Base-by-base conservation (phyloP, 1,284 basidiomycete species). In the Salmacisia buchloeana region DNA sequence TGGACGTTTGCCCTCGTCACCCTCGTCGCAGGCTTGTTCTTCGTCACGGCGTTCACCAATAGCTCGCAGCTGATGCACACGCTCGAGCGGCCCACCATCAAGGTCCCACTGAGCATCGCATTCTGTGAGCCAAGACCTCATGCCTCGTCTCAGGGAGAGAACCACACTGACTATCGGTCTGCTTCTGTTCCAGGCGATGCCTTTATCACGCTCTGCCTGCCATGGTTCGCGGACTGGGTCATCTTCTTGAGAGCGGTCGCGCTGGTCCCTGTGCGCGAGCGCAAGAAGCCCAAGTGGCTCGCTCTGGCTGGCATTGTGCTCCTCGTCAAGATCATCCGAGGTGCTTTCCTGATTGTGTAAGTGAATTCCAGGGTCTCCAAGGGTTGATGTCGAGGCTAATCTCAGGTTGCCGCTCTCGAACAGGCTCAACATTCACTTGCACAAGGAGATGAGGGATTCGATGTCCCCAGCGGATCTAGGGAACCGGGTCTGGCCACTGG, bases 1-100 rank as follows among this genome's bases (percentile, higher is more conserved):
- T 54, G 49, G 49, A 54, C 49, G 2, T 54, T 54, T 54, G 49
- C 29, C 25, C 27, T 54, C 15, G 49, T 54, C 49, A 54, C 49
- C 31, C 49, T 54, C 29, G 49, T 54, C 49, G 27, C 49, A 3
- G 29, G 49, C 18, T 31, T 54, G 1, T 54, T 54, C 27, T 27
- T 54, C 49, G 49, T 54, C 25, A 54, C 49, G 1, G 49, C 49
- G 10, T 54, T 54, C 27, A 54, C 49, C 13, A 54, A 54, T 18
- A 33, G 12, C 29, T 54, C 29, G 3, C 49, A 54, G 29, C 49
- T 54, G 15, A 54, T 31, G 18, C 49, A 54, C 31, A 31, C 49
- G 31, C 49, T 54, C 25, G 29, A 18, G 29, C 15, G 34, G 9
- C 49, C 49, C 3, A 18, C 29, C 4, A 13, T 33, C 25, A 54